Base-by-base conservation (phyloP, 2,329 filamentous ascomycete species). In the Kalaharituber pfeilii region DNA sequence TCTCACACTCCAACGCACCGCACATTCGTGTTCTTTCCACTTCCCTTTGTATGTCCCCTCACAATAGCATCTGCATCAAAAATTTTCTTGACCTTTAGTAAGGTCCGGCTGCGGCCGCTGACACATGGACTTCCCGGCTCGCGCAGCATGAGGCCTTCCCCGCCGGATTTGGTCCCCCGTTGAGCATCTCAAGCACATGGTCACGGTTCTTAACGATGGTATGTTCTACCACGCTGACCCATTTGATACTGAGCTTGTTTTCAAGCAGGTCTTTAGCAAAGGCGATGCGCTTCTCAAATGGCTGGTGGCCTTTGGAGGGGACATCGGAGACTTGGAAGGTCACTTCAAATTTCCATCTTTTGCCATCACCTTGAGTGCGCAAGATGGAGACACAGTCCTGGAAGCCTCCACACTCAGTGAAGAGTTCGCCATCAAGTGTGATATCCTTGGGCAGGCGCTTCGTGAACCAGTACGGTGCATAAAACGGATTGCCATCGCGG, bases 351-450 rank as follows among this genome's bases (percentile, higher is more conserved):
- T 64, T 64, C 62, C 62, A 64, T 3, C 54, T 49, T 20, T 63
- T 58, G 0, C 59, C 58, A 0, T 52, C 58, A 50, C 63, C 62
- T 8, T 62, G 57, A 1, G 62, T 56, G 25, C 62, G 60, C 5
- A 64, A 62, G 24, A 64, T 64, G 7, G 58, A 60, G 9, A 64
- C 62, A 8, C 62, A 63, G 30, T 63, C 57, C 49, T 63, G 62
- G 50, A 64, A 64, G 27, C 58, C 61, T 7, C 62, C 60, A 20
- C 60, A 59, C 6, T 45, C 53, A 29, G 62, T 62, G 50, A 63
- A 63, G 44, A 64, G 60, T 53, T 64, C 62, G 27, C 62, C 62
- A 36, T 64, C 62, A 50, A 64, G 60, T 36, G 57, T 59, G n/a
- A 62, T 51, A 53, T 61, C 54, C 42, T 57, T 61, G 0, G 62